These are phyloP conservation scores for Pyrenophora graminea DNA, from an alignment of 2,329 filamentous ascomycete genomes.

Conservation along the genomic window DNA sequence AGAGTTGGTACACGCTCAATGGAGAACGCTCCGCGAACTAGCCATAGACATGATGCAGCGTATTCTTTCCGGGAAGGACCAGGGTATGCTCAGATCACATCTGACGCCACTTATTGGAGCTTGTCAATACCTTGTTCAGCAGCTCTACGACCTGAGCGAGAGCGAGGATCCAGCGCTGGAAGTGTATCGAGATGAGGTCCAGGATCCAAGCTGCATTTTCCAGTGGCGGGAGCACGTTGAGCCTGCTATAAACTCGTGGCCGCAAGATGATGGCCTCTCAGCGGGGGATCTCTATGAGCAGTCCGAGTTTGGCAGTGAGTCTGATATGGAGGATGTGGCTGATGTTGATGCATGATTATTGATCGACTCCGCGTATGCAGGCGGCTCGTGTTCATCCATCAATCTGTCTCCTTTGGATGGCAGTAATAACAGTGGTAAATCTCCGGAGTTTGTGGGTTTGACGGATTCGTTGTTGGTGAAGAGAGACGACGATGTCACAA, in stretches of 20 bases:
- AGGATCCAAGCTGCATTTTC: constrained; percentile 31
- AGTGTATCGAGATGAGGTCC: constrained; percentile 21
- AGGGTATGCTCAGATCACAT: constrained; percentile 27
- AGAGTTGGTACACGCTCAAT: constrained; percentile 27
- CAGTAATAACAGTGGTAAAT: neutral
- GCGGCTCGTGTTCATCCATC: neutral
- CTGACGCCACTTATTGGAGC: constrained; percentile 32
- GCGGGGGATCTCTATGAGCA: constrained; percentile 39
- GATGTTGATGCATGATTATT: constrained; percentile 20
- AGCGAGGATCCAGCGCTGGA: constrained; percentile 29
- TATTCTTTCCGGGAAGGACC: constrained; percentile 31
- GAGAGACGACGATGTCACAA: neutral
- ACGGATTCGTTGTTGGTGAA: neutral
- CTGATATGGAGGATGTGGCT: constrained; percentile 37
- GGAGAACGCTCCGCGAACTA: constrained; percentile 24
- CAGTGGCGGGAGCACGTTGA: constrained; percentile 31
- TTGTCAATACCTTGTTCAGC: constrained; percentile 23
- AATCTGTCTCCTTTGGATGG: neutral
- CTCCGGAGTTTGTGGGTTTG: neutral
- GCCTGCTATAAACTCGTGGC: constrained; percentile 28
- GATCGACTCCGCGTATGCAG: neutral
- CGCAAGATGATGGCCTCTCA: constrained; percentile 37
- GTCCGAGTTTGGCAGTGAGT: constrained; percentile 47
- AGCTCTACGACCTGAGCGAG: constrained; percentile 24
- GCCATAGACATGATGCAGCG: constrained; percentile 24